Evolutionary conservation across 2,329 filamentous ascomycete genomes (phyloP), one percentile per base, ranked within the genome.

Genomic region (Ascochyta pisi): DNA sequence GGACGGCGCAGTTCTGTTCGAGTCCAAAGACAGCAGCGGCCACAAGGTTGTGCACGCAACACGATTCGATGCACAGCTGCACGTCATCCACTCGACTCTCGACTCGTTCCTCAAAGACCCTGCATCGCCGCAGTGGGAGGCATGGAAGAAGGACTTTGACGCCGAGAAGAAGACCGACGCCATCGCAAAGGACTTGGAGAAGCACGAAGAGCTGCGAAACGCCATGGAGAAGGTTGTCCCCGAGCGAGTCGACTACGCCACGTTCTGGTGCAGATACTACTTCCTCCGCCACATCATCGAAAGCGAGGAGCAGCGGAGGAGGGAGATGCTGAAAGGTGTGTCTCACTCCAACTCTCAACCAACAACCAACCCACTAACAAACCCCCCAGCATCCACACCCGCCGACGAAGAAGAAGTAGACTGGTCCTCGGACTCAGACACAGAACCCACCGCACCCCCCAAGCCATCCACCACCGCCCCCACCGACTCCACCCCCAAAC

Each of bases 201-300:
- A 89, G 73, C 96, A 96, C 70, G 86, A 88, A 9, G 94, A 98
- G 76, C 79, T 99, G 66, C 83, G 93, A 65, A 78, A 83, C 24
- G 92, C 92, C 0, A 98, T 99, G 94, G 95, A 97, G 83, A 92
- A 89, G 79, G 80, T 96, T 51, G 95, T 99, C n/a, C 95, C 95
- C 1, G 92, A 93, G 76, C 85, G 86, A 65, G 91, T 97, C n/a
- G 84, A 93, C 31, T 99, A 99, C 70, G 84, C 82, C 48, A 85
- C 89, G 48, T 99, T 99, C 74, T 99, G 95, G 94, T 89, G 85
- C 73, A 84, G 95, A 52, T 99, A 99, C 77, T 98, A 98, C 75
- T 99, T 96, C 80, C 79, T 98, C 61, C 84, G 94, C 68, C 89
- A 96, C 70, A 91, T 95, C 15, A 90, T 99, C 61, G 94, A 98